These are phyloP conservation scores for Gossypium mustelinum DNA, from an alignment of 345 rosid genomes.

Conservation along the genomic window DNA sequence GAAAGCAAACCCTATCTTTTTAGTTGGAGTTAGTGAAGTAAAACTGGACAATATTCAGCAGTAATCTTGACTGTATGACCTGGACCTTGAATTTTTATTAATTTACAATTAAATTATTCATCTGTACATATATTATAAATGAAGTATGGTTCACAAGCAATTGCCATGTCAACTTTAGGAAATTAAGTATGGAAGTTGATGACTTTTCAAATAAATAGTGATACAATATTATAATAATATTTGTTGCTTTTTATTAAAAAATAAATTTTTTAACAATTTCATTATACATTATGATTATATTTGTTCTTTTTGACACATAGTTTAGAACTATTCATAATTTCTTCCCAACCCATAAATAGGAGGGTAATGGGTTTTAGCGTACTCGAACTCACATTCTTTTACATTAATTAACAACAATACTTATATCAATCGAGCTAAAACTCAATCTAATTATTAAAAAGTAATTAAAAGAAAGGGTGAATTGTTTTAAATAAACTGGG, in stretches of 20 bases:
- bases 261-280: too few relatives aligned
- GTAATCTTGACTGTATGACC: not conserved
- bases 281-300: too few relatives aligned
- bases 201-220: conserved; percentile 9
- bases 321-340: rapidly evolving
- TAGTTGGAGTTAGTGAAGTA: not conserved
- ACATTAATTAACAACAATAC: too few relatives aligned
- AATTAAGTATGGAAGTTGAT: conserved; percentile 17
- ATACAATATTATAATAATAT: not conserved
- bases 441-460: not conserved
- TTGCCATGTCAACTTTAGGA: conserved; percentile 28
- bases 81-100: not conserved
- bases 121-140: not conserved
- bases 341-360: too few relatives aligned
- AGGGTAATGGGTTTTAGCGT: rapidly evolving
- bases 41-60: not conserved
- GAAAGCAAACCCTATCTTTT: not conserved
- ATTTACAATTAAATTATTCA: not conserved
- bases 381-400: too few relatives aligned
- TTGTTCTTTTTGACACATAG: too few relatives aligned
- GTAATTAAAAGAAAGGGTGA: not conserved
- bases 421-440: rapidly evolving
- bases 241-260: not conserved
- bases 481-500: not conserved
- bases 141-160: not conserved